phyloP scores from a whole-genome alignment of 176 grass and related monocot species.

The Eremochloa ophiuroides region DNA sequence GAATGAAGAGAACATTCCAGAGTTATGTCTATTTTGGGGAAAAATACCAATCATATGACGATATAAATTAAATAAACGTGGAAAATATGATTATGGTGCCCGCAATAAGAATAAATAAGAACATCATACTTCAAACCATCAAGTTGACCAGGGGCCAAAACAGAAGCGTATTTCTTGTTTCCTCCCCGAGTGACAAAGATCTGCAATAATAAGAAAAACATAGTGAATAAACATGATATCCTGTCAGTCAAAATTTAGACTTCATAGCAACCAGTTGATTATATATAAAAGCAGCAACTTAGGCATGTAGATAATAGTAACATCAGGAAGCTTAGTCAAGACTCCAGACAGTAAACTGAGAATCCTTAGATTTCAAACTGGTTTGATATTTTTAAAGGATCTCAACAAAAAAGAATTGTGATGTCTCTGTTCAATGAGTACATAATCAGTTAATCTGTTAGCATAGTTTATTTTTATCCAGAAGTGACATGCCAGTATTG shows the following conservation, averaged over 20 bases:
- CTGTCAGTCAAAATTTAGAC: not conserved
- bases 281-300: not conserved
- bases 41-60: not conserved
- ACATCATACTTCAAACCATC: constrained; percentile 73
- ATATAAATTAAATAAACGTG: not conserved
- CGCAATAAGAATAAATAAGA: not conserved
- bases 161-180: constrained; percentile 80
- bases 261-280: not conserved
- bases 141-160: constrained; percentile 82
- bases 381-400: not conserved
- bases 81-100: constrained; percentile 1
- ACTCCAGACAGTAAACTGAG: not conserved
- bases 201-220: constrained; percentile 37
- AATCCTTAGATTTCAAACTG: not conserved
- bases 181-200: constrained; percentile 87
- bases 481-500: not conserved
- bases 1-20: not conserved
- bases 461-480: not conserved
- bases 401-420: constrained; percentile 14
- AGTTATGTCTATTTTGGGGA: not conserved
- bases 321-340: constrained; percentile 3
- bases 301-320: not conserved
- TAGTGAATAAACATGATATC: not conserved
- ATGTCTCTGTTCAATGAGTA: not conserved
- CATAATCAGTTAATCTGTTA: not conserved